A percentile compares a stretch with the other conserved stretches of the same genome.
Conservation (phyloP, 495 filamentous ascomycete species). For the Penicillium simplicissimum region DNA sequence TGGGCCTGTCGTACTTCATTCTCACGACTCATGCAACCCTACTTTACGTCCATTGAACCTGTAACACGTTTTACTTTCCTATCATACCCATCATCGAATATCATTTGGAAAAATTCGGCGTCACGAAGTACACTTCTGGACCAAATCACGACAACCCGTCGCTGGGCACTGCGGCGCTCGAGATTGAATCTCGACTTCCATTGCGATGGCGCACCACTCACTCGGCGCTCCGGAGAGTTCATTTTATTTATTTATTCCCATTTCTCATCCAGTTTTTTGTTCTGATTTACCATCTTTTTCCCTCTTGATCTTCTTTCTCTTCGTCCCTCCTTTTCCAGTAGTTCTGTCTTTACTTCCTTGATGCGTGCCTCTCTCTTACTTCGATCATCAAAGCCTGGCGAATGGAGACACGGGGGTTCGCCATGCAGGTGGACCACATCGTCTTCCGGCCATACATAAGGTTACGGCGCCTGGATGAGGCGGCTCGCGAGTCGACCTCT, state of each 20-base stretch:
- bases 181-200: slow-evolving; percentile 1
- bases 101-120: slow-evolving; percentile 33
- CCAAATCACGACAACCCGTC: slow-evolving; percentile 16
- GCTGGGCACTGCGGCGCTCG: not conserved
- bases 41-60: slow-evolving; percentile 18
- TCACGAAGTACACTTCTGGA: slow-evolving; percentile 24
- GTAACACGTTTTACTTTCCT: slow-evolving; percentile 21
- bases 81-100: slow-evolving; percentile 32
- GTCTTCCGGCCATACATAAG: not conserved
- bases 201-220: slow-evolving; percentile 6
- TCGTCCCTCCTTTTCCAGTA: slow-evolving; percentile 4
- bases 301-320: not conserved
- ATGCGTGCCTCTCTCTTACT: slow-evolving; percentile 1
- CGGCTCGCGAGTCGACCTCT: not conserved
- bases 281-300: not conserved
- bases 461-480: not conserved
- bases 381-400: slow-evolving; percentile 19
- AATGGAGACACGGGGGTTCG: slow-evolving; percentile 18
- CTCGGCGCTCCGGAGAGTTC: not conserved
- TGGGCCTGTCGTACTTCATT: not conserved
- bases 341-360: slow-evolving; percentile 3
- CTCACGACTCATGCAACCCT: slow-evolving; percentile 31
- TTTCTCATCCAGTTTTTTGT: not conserved
- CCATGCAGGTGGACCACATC: slow-evolving; percentile 6
- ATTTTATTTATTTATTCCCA: not conserved